phyloP scores from a whole-genome alignment of 257 asterid genomes.

The Rehmannia glutinosa region DNA sequence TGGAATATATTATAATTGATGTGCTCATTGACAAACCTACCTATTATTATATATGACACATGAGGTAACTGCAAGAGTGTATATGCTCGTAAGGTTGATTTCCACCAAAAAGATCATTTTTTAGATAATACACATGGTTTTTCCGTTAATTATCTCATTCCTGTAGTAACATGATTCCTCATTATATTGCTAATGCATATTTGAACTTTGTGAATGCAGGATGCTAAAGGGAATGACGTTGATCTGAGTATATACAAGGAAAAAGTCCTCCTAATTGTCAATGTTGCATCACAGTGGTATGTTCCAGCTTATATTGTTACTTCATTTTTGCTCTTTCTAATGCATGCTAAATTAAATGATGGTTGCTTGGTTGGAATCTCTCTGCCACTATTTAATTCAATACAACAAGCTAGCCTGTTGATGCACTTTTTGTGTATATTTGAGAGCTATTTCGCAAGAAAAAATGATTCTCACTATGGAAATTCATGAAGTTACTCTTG shows the following conservation, averaged over 20 bases:
- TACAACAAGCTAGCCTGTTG: no score
- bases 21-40: no score
- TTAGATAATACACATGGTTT: no score
- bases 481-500: no score
- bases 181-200: not conserved
- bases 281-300: constrained; percentile 79
- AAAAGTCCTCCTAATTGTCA: constrained; percentile 55
- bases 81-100: no score
- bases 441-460: not conserved
- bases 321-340: not conserved
- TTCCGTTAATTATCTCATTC: no score
- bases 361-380: not conserved
- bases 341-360: not conserved
- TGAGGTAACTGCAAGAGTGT: no score
- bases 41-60: no score
- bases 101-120: no score
- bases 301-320: not conserved
- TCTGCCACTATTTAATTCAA: no score
- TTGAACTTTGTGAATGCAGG: constrained; percentile 32
- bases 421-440: no score
- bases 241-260: constrained; percentile 58
- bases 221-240: constrained; percentile 36
- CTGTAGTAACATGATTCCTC: not conserved
- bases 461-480: not conserved
- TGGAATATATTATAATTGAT: no score